Percentiles rank a stretch among this genome's conserved stretches.
phyloP scores from a whole-genome alignment of 2,329 filamentous ascomycete species.

The Diaporthe capsici region DNA sequence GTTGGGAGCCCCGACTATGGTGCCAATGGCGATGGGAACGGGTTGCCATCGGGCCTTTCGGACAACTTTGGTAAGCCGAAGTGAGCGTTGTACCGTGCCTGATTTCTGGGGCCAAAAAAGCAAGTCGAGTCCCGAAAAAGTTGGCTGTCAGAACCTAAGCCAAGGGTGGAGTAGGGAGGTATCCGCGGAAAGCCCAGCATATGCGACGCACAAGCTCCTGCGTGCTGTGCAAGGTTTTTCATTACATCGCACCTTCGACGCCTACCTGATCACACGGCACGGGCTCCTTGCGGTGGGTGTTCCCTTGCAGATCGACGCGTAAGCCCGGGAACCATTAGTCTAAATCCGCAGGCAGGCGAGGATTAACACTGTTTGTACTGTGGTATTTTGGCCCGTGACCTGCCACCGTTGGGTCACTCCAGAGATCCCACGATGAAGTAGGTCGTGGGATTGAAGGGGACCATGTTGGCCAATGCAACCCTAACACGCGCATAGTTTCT shows the following conservation, averaged over 20 bases:
- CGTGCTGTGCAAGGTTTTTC: not conserved
- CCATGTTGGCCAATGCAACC: not conserved
- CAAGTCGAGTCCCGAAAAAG: not conserved
- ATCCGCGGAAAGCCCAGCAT: slow-evolving; percentile 1
- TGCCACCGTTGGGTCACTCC: slow-evolving; percentile 3
- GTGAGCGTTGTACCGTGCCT: not conserved
- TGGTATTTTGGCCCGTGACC: not conserved
- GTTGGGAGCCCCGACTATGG: not conserved
- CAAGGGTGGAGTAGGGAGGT: slow-evolving; percentile 8
- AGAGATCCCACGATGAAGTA: slow-evolving; percentile 14
- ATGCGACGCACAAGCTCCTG: slow-evolving; percentile 27
- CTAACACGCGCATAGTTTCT: not conserved
- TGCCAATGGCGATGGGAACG: not conserved
- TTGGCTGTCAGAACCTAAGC: not conserved
- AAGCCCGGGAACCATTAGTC: not conserved
- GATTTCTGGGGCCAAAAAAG: not conserved
- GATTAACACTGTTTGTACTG: not conserved
- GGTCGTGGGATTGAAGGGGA: not conserved
- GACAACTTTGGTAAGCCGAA: not conserved
- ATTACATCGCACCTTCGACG: not conserved
- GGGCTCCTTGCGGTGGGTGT: not conserved
- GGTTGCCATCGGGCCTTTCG: not conserved
- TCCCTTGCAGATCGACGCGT: slow-evolving; percentile 18
- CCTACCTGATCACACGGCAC: slow-evolving; percentile 1
- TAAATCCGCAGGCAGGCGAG: not conserved